A percentile compares a stretch with the other conserved stretches of the same genome.
Conservation (phyloP, 2,329 filamentous ascomycete genomes). For the Pestalotiopsis sp. region DNA sequence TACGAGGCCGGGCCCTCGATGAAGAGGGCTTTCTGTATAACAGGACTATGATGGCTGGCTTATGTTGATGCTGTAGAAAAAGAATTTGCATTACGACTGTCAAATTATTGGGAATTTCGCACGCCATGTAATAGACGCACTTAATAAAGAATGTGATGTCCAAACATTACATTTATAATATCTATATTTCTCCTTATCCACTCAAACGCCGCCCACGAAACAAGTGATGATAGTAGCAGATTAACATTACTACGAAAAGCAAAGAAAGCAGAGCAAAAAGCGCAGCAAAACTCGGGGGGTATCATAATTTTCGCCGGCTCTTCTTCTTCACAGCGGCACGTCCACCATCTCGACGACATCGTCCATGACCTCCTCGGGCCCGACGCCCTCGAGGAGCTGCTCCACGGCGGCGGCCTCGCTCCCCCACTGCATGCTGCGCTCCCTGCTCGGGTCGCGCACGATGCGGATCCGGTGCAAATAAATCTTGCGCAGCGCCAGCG, state of each 20-base stretch:
- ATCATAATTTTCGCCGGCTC: not conserved
- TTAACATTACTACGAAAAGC: not conserved
- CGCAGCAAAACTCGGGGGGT: not conserved
- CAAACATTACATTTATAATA: not conserved
- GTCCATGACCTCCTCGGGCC: slow-evolving; percentile 64
- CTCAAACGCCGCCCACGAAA: not conserved
- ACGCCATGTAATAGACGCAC: not conserved
- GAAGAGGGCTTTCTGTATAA: not conserved
- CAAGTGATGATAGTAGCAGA: not conserved
- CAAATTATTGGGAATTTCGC: not conserved
- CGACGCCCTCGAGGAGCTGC: slow-evolving; percentile 61
- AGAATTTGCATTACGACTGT: not conserved
- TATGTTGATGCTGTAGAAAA: not conserved
- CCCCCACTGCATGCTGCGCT: slow-evolving; percentile 92
- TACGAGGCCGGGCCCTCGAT: too few species aligned
- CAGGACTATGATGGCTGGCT: not conserved
- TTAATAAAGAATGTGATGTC: too few species aligned
- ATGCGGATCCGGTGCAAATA: slow-evolving; percentile 83
- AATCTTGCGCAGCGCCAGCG: slow-evolving; percentile 79
- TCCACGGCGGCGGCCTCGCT: slow-evolving; percentile 72
- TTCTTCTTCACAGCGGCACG: slow-evolving; percentile 44
- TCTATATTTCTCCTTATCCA: not conserved
- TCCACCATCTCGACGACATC: slow-evolving; percentile 61
- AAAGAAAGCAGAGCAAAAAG: not conserved
- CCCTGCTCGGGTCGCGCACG: slow-evolving; percentile 61